These are phyloP conservation scores for Alternaria infectoria DNA, from an alignment of 2,329 filamentous ascomycete species.

Conservation along the genomic window DNA sequence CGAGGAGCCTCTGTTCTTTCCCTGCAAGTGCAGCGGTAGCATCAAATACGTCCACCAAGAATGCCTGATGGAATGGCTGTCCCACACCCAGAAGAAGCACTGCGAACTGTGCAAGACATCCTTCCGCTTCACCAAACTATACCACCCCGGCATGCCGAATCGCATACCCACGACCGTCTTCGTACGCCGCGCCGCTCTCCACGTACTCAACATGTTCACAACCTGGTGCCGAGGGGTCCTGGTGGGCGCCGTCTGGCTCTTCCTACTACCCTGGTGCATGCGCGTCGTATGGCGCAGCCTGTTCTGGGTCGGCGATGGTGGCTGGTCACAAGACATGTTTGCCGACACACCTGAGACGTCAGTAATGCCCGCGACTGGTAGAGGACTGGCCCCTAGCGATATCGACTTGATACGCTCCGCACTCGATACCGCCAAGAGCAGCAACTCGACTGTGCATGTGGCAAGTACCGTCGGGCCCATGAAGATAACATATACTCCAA, in stretches of 20 bases:
- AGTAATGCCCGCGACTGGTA: not conserved
- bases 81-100: conserved; percentile 98
- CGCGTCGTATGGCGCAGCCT: conserved; percentile 89
- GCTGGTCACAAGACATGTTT: conserved; percentile 61
- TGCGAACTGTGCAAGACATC: conserved; percentile 99
- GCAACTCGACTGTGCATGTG: conserved; percentile 23
- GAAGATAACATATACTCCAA: conserved; percentile 50
- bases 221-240: conserved; percentile 80
- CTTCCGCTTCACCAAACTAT: conserved; percentile 97
- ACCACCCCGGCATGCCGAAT: conserved; percentile 90
- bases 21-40: conserved; percentile 98
- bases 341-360: conserved; percentile 13
- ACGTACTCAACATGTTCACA: conserved; percentile 72
- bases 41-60: conserved; percentile 99
- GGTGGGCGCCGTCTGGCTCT: conserved; percentile 86
- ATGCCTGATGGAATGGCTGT: conserved; percentile 98
- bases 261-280: conserved; percentile 88
- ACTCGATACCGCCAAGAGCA: conserved; percentile 25
- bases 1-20: conserved; percentile 90
- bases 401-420: conserved; percentile 27
- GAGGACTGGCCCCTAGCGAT: conserved; percentile 8
- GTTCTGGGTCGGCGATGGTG: conserved; percentile 90
- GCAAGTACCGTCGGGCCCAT: conserved; percentile 42
- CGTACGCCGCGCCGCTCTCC: conserved; percentile 75
- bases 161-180: conserved; percentile 83